Percentiles rank a stretch among this genome's conserved stretches.
Conservation (phyloP, 2,329 filamentous ascomycete species). For the Zymoseptoria tritici region DNA sequence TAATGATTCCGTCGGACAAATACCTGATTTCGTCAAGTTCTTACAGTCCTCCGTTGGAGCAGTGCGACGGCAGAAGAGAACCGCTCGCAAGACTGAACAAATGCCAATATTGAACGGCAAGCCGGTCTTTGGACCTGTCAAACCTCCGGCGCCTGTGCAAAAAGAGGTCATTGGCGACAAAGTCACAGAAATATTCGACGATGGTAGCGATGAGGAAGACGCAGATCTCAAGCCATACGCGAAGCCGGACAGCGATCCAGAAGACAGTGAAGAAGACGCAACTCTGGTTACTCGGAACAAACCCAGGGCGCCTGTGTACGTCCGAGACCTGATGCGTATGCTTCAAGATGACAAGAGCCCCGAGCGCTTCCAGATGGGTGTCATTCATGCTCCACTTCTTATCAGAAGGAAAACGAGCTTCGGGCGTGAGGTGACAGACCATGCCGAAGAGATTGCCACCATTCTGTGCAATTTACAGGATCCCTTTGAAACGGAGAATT, state of each 20-base stretch:
- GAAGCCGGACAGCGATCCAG: slow-evolving; percentile 79
- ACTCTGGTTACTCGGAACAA: slow-evolving; percentile 80
- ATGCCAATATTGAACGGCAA: slow-evolving; percentile 18
- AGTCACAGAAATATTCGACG: slow-evolving; percentile 27
- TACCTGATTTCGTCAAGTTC: slow-evolving; percentile 42
- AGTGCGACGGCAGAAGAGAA: neutral
- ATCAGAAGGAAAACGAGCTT: slow-evolving; percentile 85
- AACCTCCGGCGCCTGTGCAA: slow-evolving; percentile 11
- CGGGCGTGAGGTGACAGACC: slow-evolving; percentile 78
- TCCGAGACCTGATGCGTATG: slow-evolving; percentile 72
- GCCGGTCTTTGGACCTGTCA: slow-evolving; percentile 7
- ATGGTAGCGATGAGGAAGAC: slow-evolving; percentile 44
- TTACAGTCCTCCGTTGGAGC: neutral
- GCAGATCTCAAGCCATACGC: slow-evolving; percentile 68
- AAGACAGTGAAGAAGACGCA: slow-evolving; percentile 90
- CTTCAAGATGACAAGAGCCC: slow-evolving; percentile 76
- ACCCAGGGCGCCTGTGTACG: slow-evolving; percentile 77
- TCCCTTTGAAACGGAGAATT: slow-evolving; percentile 72
- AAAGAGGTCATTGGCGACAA: slow-evolving; percentile 27
- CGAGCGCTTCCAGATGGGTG: slow-evolving; percentile 72
- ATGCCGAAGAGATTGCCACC: slow-evolving; percentile 71
- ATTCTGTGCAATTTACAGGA: slow-evolving; percentile 75
- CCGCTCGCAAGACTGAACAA: neutral
- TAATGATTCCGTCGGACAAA: slow-evolving; percentile 55
- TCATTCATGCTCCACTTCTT: slow-evolving; percentile 67